These are phyloP conservation scores for Fusarium secorum DNA, from an alignment of 2,329 filamentous ascomycete species.

Conservation along the genomic window DNA sequence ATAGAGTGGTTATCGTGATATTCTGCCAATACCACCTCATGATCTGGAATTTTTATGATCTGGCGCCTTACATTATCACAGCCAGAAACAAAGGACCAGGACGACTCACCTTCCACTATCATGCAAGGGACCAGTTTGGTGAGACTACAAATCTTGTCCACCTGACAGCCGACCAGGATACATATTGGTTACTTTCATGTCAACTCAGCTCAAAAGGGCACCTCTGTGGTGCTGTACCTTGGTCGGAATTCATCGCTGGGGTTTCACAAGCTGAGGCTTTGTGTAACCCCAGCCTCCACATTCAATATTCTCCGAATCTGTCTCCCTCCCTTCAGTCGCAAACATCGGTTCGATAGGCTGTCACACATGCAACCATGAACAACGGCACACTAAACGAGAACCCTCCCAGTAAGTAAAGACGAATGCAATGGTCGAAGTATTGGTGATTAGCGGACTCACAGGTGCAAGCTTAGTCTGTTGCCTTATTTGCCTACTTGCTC, in stretches of 20 bases:
- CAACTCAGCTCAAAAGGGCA: slow-evolving; percentile 21
- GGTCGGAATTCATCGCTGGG: slow-evolving; percentile 7
- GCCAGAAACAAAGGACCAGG: slow-evolving; percentile 2
- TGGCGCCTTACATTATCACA: slow-evolving; percentile 1
- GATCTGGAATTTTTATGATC: not conserved
- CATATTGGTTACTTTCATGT: slow-evolving; percentile 16
- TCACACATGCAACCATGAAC: slow-evolving; percentile 1
- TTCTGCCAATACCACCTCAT: not conserved
- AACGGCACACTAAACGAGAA: slow-evolving; percentile 3
- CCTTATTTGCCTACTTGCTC: slow-evolving; percentile 4
- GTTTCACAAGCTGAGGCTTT: slow-evolving; percentile 26
- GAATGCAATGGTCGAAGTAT: not conserved
- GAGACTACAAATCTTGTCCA: slow-evolving; percentile 18
- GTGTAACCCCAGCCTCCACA: slow-evolving; percentile 25
- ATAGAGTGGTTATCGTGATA: not conserved
- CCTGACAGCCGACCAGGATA: slow-evolving; percentile 22
- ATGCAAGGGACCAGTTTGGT: slow-evolving; percentile 38
- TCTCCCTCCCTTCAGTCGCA: slow-evolving; percentile 1
- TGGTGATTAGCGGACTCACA: slow-evolving; percentile 1
- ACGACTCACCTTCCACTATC: slow-evolving; percentile 8
- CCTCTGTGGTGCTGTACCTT: slow-evolving; percentile 6
- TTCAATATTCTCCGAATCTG: slow-evolving; percentile 32
- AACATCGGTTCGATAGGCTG: not conserved
- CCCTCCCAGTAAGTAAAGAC: not conserved
- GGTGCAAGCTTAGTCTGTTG: not conserved